phyloP scores from a whole-genome alignment of 176 grass and related monocot genomes.

The Chrysopogon serrulatus region DNA sequence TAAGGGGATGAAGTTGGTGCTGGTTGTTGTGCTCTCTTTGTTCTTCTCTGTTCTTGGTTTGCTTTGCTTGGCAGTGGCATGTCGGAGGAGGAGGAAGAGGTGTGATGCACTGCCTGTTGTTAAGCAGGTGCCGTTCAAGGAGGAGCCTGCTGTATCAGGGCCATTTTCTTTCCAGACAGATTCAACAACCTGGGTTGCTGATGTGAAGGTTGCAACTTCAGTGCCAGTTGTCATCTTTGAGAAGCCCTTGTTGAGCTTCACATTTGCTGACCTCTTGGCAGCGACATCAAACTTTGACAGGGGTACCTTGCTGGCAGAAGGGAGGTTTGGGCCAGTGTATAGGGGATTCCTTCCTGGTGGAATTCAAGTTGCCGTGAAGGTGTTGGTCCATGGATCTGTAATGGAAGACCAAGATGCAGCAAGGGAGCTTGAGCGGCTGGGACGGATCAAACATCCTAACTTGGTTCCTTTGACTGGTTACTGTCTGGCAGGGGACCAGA shows the following conservation, averaged over 20 bases:
- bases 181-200: slow-evolving; percentile 88
- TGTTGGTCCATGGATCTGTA: slow-evolving; percentile 65
- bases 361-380: slow-evolving; percentile 87
- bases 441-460: slow-evolving; percentile 85
- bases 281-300: slow-evolving; percentile 86
- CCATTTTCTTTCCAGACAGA: slow-evolving; percentile 83
- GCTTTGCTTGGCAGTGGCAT: slow-evolving; percentile 49
- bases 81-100: slow-evolving; percentile 38
- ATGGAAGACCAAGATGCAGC: slow-evolving; percentile 75
- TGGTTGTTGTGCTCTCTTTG: slow-evolving; percentile 54
- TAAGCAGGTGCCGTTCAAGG: slow-evolving; percentile 68
- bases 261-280: slow-evolving; percentile 75
- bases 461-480: slow-evolving; percentile 88
- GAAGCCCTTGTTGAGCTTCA: slow-evolving; percentile 83
- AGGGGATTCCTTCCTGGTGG: slow-evolving; percentile 80
- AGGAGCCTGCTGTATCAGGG: slow-evolving; percentile 64
- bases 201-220: slow-evolving; percentile 86
- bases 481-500: slow-evolving; percentile 82
- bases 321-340: slow-evolving; percentile 88
- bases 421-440: slow-evolving; percentile 78
- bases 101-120: slow-evolving; percentile 19
- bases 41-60: slow-evolving; percentile 57
- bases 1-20: slow-evolving; percentile 45
- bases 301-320: slow-evolving; percentile 88
- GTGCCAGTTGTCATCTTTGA: slow-evolving; percentile 93